Evolutionary conservation across 2,329 filamentous ascomycete species (phyloP).

Genomic region (Onygena corvina): DNA sequence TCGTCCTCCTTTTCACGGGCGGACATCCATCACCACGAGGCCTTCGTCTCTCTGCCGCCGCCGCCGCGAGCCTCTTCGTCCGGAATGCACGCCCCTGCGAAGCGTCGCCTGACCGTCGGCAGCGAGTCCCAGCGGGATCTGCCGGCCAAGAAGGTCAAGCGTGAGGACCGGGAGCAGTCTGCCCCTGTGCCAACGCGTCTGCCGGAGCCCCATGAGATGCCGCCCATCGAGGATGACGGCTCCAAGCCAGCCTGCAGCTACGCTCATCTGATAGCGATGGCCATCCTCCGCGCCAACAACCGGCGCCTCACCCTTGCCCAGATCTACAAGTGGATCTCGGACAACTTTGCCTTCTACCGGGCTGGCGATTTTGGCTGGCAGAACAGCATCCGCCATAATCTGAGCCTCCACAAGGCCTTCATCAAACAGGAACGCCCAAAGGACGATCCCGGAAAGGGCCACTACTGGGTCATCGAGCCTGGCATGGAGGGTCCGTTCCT

Average conservation of each 20-base stretch:
- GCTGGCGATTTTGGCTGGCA: conserved; percentile 85
- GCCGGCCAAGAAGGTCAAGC: conserved; percentile 55
- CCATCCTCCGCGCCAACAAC: conserved; percentile 74
- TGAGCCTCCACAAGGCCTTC: conserved; percentile 93
- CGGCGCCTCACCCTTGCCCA: conserved; percentile 79
- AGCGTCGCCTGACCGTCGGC: conserved; percentile 54
- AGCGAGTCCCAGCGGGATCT: conserved; percentile 61
- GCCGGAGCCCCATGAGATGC: conserved; percentile 68
- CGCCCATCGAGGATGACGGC: conserved; percentile 70
- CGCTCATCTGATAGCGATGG: conserved; percentile 90
- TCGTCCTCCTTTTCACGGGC: too few species aligned
- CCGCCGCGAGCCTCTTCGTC: conserved; percentile 29
- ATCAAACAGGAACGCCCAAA: conserved; percentile 92
- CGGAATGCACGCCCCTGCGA: conserved; percentile 35
- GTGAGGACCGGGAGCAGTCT: conserved; percentile 37
- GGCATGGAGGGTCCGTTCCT: conserved; percentile 82
- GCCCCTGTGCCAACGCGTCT: conserved; percentile 32
- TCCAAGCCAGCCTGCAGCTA: conserved; percentile 86
- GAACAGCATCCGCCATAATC: conserved; percentile 96
- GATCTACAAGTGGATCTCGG: conserved; percentile 99
- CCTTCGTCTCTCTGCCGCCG: conserved; percentile 28
- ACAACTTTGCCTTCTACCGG: conserved; percentile 80
- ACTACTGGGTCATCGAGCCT: conserved; percentile 90
- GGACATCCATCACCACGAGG: conserved; percentile 20
- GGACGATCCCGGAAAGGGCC: conserved; percentile 92